Conservation (phyloP, 768 basidiomycete genomes). For the Hygrocybe punicea region DNA sequence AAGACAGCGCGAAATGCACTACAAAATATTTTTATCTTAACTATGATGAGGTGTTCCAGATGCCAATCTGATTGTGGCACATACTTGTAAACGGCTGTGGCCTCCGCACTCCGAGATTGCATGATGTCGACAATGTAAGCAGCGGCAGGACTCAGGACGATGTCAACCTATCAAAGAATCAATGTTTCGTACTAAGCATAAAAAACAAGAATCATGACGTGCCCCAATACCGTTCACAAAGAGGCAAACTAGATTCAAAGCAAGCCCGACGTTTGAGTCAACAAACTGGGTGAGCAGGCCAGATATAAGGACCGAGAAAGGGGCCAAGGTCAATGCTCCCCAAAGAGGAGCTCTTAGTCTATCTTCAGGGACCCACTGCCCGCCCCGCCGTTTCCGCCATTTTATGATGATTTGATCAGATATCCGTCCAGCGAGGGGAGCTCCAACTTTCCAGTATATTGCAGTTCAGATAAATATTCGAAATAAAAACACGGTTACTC, state of each 20-base stretch:
- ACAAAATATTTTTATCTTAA: not conserved
- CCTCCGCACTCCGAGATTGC: constrained; percentile 59
- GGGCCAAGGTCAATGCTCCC: constrained; percentile 48
- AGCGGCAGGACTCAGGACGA: constrained; percentile 51
- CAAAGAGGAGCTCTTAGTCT: constrained; percentile 52
- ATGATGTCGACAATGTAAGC: constrained; percentile 61
- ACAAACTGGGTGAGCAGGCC: no score
- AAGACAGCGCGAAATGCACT: constrained; percentile 51
- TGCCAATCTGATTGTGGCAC: not conserved
- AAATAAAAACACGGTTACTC: constrained; percentile 17
- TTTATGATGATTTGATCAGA: constrained; percentile 53
- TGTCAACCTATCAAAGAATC: constrained; percentile 44
- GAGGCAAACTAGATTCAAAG: constrained; percentile 50
- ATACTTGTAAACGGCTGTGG: constrained; percentile 55
- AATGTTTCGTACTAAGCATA: not conserved
- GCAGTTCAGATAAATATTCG: not conserved
- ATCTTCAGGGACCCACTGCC: constrained; percentile 66
- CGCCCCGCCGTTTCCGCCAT: constrained; percentile 49
- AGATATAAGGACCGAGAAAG: constrained; percentile 46
- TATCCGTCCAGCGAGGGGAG: constrained; percentile 54
- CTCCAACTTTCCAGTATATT: constrained; percentile 47
- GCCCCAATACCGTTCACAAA: constrained; percentile 68
- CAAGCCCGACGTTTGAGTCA: constrained; percentile 51
- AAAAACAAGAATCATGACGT: constrained; percentile 19
- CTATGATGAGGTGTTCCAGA: no score